These are phyloP conservation scores for Chrysosporium keratinophilum DNA, from an alignment of 2,329 filamentous ascomycete genomes.

Conservation along the genomic window DNA sequence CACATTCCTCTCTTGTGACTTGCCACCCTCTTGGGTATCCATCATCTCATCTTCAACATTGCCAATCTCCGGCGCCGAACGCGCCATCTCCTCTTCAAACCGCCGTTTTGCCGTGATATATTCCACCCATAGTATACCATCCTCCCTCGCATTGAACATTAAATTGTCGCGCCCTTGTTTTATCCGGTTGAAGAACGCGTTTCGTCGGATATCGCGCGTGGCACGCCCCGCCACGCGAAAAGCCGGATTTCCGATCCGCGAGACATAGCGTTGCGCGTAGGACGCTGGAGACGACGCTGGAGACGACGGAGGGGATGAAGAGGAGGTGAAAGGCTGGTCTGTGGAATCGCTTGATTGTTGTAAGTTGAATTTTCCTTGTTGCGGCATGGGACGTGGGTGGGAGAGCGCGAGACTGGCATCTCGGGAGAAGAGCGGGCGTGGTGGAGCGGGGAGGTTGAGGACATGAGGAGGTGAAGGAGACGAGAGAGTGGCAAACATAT, in stretches of 20 bases:
- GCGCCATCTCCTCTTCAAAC: constrained; percentile 33
- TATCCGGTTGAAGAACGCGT: constrained; percentile 35
- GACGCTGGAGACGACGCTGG: constrained; percentile 13
- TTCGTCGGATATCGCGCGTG: constrained; percentile 27
- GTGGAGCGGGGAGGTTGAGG: background rate
- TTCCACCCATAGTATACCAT: constrained; percentile 36
- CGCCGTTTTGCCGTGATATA: constrained; percentile 29
- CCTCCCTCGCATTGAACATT: constrained; percentile 33
- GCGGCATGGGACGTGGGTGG: background rate
- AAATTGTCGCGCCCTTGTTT: constrained; percentile 31
- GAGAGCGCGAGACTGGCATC: background rate
- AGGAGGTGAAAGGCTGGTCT: background rate
- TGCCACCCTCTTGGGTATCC: background rate
- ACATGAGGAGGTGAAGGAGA: constrained; percentile 1
- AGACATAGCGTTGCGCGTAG: constrained; percentile 31
- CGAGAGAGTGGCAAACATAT: constrained; percentile 6
- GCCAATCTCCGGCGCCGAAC: constrained; percentile 23
- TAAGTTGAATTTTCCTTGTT: background rate
- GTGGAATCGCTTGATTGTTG: background rate
- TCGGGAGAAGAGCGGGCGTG: background rate
- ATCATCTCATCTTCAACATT: constrained; percentile 14
- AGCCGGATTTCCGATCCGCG: constrained; percentile 28
- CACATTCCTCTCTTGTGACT: constrained; percentile 17
- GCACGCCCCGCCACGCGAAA: constrained; percentile 19
- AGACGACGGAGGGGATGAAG: background rate